Evolutionary conservation across 2,329 filamentous ascomycete species (phyloP), one percentile per base, ranked within the genome.

Genomic region (Verticillium longisporum): DNA sequence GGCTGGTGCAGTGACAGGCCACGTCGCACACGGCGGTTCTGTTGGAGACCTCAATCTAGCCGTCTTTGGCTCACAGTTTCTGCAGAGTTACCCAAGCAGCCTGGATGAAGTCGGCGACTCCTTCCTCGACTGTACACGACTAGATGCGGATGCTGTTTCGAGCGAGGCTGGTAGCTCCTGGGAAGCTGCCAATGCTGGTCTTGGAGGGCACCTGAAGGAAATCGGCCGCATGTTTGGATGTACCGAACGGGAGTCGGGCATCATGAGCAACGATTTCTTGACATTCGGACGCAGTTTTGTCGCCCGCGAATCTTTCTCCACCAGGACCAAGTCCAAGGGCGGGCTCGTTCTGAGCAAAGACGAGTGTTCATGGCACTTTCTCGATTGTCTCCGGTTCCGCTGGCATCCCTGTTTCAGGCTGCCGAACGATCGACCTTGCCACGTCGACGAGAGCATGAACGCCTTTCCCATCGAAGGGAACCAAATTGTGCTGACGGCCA

Each of bases 131-230:
- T 97, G 92, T 73, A 97, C 93, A 2, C 86, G 88, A 36, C 97
- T 92, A 0, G 91, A 98, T 71, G 90, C 88, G 10, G 83, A 86
- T 45, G 84, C 84, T 67, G 87, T 97, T 41, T 89, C 90, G 15
- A 89, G 90, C 67, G 91, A 97, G 66, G 88, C 88, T 6, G 93
- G 93, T 31, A 96, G 91, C 71, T 95, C 88, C 56, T 98, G 94
- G 94, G 94, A 98, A 73, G 88, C 92, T n/a, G 92, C 91, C 32
- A 96, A 94, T 68, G 89, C 97, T 63, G 93, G 93, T 34, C 96
- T 98, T 65, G 94, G 94, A 7, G 93, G 92, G 10, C 94, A 98
- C 73, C 75, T 98, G 56, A 94, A 96, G 73, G 92, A 97, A 74
- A 89, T 89, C 0, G 94, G 94, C 3, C 94, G 96, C 75, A 75